These are phyloP conservation scores for Talaromyces sp. DNA, from an alignment of 2,329 filamentous ascomycete genomes.

Conservation along the genomic window DNA sequence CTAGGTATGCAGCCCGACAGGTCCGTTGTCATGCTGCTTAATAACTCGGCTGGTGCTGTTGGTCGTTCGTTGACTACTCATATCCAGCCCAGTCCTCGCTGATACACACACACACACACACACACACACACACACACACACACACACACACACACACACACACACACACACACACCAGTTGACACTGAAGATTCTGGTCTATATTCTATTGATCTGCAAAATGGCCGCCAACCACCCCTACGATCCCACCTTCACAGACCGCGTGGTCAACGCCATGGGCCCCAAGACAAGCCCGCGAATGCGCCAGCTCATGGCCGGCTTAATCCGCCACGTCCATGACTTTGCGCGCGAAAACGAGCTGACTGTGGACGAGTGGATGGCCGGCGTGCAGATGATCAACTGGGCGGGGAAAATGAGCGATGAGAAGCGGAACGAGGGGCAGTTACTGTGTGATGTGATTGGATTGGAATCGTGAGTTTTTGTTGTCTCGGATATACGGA, in stretches of 20 bases:
- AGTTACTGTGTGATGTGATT: conserved; percentile 55
- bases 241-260: conserved; percentile 55
- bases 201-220: background rate
- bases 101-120: background rate
- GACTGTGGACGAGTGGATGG: conserved; percentile 56
- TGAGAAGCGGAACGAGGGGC: conserved; percentile 58
- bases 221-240: conserved; percentile 2
- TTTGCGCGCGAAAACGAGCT: conserved; percentile 56
- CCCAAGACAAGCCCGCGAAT: conserved; percentile 64
- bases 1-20: background rate
- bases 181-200: background rate
- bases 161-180: too few species aligned
- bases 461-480: conserved; percentile 52
- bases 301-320: conserved; percentile 53
- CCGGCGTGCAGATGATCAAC: conserved; percentile 54
- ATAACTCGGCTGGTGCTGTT: background rate
- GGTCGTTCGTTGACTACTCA: background rate
- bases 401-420: conserved; percentile 60
- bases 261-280: conserved; percentile 70
- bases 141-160: too few species aligned
- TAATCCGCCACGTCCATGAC: conserved; percentile 55
- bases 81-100: background rate
- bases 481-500: conserved; percentile 37
- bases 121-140: too few species aligned
- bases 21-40: background rate